These are phyloP conservation scores for Eucalyptus marginata DNA, from an alignment of 345 rosid genomes.

Conservation along the genomic window DNA sequence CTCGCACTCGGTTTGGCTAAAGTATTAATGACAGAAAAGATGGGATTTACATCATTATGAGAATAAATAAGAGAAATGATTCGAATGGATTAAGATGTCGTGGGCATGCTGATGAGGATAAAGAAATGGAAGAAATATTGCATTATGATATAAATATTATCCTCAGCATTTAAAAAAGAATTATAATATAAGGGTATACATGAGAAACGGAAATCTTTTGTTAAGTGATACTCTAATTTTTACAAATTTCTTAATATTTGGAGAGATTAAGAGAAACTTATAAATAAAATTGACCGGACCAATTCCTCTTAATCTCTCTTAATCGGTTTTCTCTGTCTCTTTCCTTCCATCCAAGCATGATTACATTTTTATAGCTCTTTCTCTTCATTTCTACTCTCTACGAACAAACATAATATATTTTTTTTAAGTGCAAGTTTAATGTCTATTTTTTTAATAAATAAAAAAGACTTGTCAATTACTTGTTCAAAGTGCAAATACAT, in stretches of 20 bases:
- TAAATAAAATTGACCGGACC: background rate
- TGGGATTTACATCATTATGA: background rate
- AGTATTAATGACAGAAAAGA: background rate
- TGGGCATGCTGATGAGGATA: background rate
- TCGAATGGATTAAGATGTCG: background rate
- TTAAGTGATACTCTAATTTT: background rate
- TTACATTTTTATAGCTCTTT: background rate
- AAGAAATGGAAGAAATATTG: background rate
- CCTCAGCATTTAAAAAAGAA: background rate
- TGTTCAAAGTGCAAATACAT: background rate
- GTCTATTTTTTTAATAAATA: too few relatives aligned
- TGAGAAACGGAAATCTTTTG: background rate
- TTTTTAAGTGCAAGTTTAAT: background rate
- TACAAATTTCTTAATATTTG: background rate
- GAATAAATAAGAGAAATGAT: background rate
- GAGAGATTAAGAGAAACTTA: background rate
- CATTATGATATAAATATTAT: background rate
- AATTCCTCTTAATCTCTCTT: background rate
- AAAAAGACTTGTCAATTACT: background rate
- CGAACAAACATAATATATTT: background rate
- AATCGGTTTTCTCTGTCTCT: background rate
- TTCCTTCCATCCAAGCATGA: background rate
- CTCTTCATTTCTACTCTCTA: background rate
- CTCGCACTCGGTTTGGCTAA: background rate
- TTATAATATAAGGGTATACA: background rate